Evolutionary conservation across 179 eudicot genomes (phyloP).

Genomic region (Heliamphora pulchella): DNA sequence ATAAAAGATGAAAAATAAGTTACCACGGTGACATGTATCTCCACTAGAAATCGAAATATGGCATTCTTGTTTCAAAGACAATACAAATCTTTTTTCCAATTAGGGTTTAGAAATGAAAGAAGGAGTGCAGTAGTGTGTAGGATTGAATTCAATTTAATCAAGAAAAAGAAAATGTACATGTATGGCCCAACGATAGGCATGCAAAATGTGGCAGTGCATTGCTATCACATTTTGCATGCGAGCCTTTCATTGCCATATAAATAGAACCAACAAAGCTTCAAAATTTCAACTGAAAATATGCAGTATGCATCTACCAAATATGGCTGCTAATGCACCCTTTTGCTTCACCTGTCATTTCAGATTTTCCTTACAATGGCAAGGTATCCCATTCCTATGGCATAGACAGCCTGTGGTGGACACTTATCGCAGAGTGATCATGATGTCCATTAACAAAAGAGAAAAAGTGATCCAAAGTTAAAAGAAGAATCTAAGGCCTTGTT

Average conservation of each 20-base stretch:
- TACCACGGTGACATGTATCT: not conserved
- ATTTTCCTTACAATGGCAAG: not conserved
- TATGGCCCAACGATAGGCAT: not conserved
- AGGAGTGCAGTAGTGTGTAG: not conserved
- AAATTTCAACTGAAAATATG: too few species aligned
- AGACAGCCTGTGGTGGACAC: not conserved
- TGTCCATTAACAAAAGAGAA: not conserved
- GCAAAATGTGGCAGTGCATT: not conserved
- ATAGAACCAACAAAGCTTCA: not conserved
- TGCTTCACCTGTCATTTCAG: not conserved
- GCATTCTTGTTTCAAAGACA: not conserved
- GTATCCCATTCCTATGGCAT: not conserved
- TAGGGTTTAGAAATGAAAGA: not conserved
- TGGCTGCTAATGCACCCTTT: not conserved
- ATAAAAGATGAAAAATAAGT: not conserved
- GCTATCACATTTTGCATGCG: not conserved
- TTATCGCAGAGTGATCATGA: not conserved
- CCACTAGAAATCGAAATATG: not conserved
- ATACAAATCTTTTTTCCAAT: not conserved
- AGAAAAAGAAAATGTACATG: not conserved
- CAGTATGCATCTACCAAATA: too few species aligned
- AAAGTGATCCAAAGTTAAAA: not conserved
- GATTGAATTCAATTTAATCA: not conserved
- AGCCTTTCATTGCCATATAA: not conserved
- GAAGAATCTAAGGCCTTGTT: too few species aligned